Evolutionary conservation across 805 yeast species (phyloP), one percentile per base, ranked within the genome.

Genomic region (Myxozyma monticola): DNA sequence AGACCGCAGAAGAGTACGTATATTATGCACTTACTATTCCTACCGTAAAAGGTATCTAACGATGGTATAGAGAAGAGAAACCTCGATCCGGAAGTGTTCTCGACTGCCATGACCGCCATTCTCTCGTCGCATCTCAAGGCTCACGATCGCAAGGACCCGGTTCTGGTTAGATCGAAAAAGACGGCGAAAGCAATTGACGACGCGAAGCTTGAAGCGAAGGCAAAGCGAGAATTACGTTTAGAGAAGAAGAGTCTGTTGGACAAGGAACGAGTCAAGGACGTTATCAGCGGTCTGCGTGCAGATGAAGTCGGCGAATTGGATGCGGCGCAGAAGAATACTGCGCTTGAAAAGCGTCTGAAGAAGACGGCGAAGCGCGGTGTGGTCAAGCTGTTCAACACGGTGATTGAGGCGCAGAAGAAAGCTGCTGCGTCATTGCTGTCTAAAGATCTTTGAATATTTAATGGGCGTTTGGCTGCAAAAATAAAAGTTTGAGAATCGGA

Each of bases 91-190:
- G 83, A 75, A 37, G 75, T 81, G 1, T 91, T 93, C 64, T 87
- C 96, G 17, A 76, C 70, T 47, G 98, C 98, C 0, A 80, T 93
- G 63, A 80, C 73, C 59, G 93, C 96, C 14, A 85, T 91, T 61
- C 71, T 91, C 44, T 85, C 85, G 4, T 88, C 98, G 1, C 83
- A 81, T 62, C 74, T 91, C 59, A 93, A 93, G 66, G 95, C 96
- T 0, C 85, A 91, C 62, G 88, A 85, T 63, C 76, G 97, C 64
- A 78, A 78, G 38, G 96, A 90, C 66, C 99, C 99, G 2, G 87
- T 91, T 48, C 76, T 91, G 70, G 90, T 91, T 6, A 81, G 98
- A 69, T 49, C 59, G 14, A 47, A 45, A 33, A 85, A 84, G 59
- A 74, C 77, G 36, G 78, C 83, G 0, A 84, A 83, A 69, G 83